Evolutionary conservation across 306 rosid genomes (phyloP), one percentile per base, ranked within the genome.

Genomic region (Citrullus amarus): DNA sequence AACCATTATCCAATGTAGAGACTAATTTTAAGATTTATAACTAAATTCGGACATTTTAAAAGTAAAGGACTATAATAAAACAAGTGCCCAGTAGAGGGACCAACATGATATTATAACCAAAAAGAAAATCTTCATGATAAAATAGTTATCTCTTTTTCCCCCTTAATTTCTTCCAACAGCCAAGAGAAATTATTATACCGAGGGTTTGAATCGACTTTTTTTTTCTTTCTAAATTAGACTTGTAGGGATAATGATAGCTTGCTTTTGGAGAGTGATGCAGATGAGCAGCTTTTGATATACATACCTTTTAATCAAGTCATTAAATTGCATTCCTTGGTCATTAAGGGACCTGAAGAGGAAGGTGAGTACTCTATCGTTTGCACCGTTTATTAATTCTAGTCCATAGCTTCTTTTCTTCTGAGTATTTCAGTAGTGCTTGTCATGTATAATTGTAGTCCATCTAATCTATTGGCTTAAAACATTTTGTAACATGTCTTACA

Each of bases 211-310:
- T 15, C 46, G 28, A 73, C 44, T 78, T 78, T 34, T 78, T 18
- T 48, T 51, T 44, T 44, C 13, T 36, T 58, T 39, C 16, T 78
- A 68, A 30, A 84, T 48, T 78, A 92, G 99, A 96, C 96, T 79
- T 95, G 93, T 65, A 89, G 99, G 88, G 97, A 95, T 68, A 93
- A 95, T 79, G 99, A 95, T 48, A 91, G 91, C 76, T 90, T 95
- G 90, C 88, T 84, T 88, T 84, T 95, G 81, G 96, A 92, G 86
- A 95, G 99, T 82, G 99, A 92, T 85, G 97, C 99, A 0, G 99
- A 95, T 81, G 99, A 95, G 84, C 99, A 92, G 84, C 93, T 95
- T 86, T 84, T 95, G 89, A 84, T 95, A 75, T 95, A 92, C 81
- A 82, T 95, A 75, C 97, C 99, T 67, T 95, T 95, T 75, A 88